Evolutionary conservation across 805 yeast species (phyloP).

Genomic region (Lachancea dasiensis): DNA sequence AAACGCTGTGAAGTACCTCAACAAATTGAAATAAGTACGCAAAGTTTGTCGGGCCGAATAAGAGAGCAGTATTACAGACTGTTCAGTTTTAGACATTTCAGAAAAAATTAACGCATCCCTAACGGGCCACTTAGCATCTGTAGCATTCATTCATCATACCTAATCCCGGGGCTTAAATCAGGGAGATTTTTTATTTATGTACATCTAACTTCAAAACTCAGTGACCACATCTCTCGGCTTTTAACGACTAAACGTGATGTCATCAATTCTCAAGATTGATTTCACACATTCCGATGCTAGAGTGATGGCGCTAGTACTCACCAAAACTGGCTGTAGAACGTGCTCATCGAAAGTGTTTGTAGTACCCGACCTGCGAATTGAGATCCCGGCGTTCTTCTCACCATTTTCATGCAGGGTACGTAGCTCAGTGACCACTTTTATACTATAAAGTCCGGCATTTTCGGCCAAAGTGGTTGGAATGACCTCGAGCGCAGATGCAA

Average conservation of each 20-base stretch:
- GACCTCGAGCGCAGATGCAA: slow-evolving; percentile 85
- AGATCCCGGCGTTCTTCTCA: slow-evolving; percentile 89
- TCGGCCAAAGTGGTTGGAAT: slow-evolving; percentile 93
- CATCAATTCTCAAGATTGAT: slow-evolving; percentile 93
- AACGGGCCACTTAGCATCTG: not conserved
- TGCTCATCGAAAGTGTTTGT: slow-evolving; percentile 88
- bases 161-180: not conserved
- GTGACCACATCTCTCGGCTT: not conserved
- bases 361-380: slow-evolving; percentile 90
- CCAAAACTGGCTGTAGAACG: slow-evolving; percentile 93
- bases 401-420: slow-evolving; percentile 89
- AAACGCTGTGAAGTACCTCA: slow-evolving; percentile 57
- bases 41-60: no score
- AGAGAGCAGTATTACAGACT: no score
- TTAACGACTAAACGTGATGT: slow-evolving; percentile 85
- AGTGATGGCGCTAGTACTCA: slow-evolving; percentile 87
- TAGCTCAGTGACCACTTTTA: slow-evolving; percentile 85
- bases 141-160: not conserved
- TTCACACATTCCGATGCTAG: slow-evolving; percentile 96
- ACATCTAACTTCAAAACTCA: slow-evolving; percentile 1
- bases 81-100: no score
- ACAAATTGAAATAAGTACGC: slow-evolving; percentile 11
- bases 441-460: slow-evolving; percentile 89
- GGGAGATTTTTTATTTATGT: slow-evolving; percentile 2
- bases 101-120: no score